phyloP scores from a whole-genome alignment of 208 protist species.

The Trypanosoma lewisi region DNA sequence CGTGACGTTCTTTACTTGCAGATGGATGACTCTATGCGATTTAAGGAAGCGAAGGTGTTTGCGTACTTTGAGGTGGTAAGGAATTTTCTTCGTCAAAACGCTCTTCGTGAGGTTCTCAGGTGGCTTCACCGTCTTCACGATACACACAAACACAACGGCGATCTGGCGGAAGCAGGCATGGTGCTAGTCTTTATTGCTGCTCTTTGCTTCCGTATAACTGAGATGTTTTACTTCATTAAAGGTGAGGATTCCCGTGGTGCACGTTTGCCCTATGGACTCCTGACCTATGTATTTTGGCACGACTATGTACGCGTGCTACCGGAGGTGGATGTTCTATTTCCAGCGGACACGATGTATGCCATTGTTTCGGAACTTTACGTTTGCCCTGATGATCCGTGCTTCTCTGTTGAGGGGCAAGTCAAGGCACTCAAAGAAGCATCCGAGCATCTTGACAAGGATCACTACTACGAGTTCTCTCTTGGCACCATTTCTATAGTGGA shows the following conservation, averaged over 20 bases:
- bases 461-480: slow-evolving; percentile 83
- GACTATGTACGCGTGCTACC: slow-evolving; percentile 88
- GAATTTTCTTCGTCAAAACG: slow-evolving; percentile 80
- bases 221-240: slow-evolving; percentile 83
- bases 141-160: slow-evolving; percentile 68
- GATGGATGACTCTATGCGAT: slow-evolving; percentile 75
- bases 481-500: slow-evolving; percentile 62
- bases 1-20: slow-evolving; percentile 76
- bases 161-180: slow-evolving; percentile 79
- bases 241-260: slow-evolving; percentile 62
- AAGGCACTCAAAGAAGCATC: slow-evolving; percentile 75
- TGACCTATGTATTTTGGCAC: slow-evolving; percentile 88
- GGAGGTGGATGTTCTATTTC: slow-evolving; percentile 62
- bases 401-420: slow-evolving; percentile 83
- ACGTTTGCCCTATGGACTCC: slow-evolving; percentile 64
- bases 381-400: slow-evolving; percentile 76
- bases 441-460: slow-evolving; percentile 74
- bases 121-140: slow-evolving; percentile 87
- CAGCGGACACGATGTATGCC: slow-evolving; percentile 64
- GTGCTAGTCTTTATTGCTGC: slow-evolving; percentile 84
- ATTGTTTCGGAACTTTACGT: slow-evolving; percentile 78
- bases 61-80: slow-evolving; percentile 81
- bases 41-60: slow-evolving; percentile 74
- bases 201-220: slow-evolving; percentile 82
- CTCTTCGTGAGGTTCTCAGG: slow-evolving; percentile 73